Percentiles rank a stretch among this genome's conserved stretches.
These are phyloP conservation scores for Wallacemonas rigidus DNA, from an alignment of 208 protist genomes.

Conservation along the genomic window DNA sequence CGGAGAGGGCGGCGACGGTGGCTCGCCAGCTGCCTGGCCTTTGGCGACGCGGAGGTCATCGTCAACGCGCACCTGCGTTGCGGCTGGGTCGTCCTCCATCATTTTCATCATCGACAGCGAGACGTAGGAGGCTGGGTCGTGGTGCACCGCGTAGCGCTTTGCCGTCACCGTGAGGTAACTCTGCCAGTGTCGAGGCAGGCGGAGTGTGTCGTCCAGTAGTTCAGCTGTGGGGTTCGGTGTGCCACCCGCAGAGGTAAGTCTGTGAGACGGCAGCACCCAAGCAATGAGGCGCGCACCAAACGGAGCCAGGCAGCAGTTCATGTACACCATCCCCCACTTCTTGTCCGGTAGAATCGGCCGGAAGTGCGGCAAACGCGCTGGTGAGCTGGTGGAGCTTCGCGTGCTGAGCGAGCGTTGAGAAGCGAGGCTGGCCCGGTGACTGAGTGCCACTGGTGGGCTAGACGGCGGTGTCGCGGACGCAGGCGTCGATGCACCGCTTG, in stretches of 20 bases:
- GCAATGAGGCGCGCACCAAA: constrained; percentile 55
- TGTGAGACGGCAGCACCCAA: constrained; percentile 35
- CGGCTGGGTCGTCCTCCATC: background rate
- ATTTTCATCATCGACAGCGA: background rate
- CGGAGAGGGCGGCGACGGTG: background rate
- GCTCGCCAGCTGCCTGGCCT: background rate
- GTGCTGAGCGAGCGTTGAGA: constrained; percentile 11
- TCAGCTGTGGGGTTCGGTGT: background rate
- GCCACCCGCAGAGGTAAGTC: background rate
- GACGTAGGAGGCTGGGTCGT: background rate
- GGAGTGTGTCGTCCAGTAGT: background rate
- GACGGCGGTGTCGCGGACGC: background rate
- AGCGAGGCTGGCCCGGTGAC: constrained; percentile 11
- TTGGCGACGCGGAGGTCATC: background rate
- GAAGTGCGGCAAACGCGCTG: constrained; percentile 3
- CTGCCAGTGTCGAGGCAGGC: constrained; percentile 8
- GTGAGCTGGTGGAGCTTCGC: background rate
- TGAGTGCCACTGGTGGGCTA: background rate
- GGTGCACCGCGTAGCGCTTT: constrained; percentile 15
- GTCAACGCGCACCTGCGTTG: background rate
- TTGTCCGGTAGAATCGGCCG: background rate
- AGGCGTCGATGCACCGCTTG: background rate
- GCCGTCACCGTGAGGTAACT: constrained; percentile 3
- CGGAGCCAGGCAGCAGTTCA: constrained; percentile 34
- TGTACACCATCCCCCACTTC: constrained; percentile 1